These are phyloP conservation scores for Lactarius evosmus DNA, from an alignment of 768 basidiomycete genomes.

Conservation along the genomic window DNA sequence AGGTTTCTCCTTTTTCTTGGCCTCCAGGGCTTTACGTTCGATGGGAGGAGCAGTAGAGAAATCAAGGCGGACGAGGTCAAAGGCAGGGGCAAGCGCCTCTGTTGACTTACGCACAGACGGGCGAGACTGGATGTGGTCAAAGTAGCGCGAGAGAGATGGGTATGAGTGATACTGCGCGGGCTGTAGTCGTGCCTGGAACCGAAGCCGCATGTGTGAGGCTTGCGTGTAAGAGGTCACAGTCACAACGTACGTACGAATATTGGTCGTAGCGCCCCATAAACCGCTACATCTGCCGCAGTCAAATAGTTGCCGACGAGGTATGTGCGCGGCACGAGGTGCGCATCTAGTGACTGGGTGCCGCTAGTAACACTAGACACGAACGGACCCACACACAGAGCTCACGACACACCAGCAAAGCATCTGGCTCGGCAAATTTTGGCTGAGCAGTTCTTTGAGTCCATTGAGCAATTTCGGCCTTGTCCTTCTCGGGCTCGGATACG, in stretches of 20 bases:
- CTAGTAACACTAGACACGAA: conserved; percentile 13
- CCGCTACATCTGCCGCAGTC: conserved; percentile 85
- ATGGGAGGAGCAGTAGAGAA: conserved; percentile 69
- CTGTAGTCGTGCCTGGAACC: conserved; percentile 60
- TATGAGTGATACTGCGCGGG: conserved; percentile 72
- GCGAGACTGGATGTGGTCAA: conserved; percentile 85
- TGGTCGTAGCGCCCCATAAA: conserved; percentile 88
- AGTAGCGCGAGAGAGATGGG: conserved; percentile 88
- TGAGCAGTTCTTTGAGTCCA: conserved; percentile 69
- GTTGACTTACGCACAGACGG: conserved; percentile 60
- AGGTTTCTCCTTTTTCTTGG: conserved; percentile 76
- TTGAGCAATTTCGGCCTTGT: conserved; percentile 56
- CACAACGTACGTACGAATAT: conserved; percentile 53
- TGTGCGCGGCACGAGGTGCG: conserved; percentile 68
- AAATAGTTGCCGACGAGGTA: conserved; percentile 83
- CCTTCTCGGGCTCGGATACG: conserved; percentile 57
- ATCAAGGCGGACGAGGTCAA: conserved; percentile 62
- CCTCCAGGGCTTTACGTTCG: conserved; percentile 66
- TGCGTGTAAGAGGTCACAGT: background rate
- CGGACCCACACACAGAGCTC: background rate
- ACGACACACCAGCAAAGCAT: conserved; percentile 46
- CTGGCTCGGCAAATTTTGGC: conserved; percentile 47
- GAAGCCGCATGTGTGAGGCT: conserved; percentile 1
- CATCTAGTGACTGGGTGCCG: conserved; percentile 60
- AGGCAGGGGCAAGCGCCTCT: conserved; percentile 48